Evolutionary conservation across 495 filamentous ascomycete genomes (phyloP), one percentile per base, ranked within the genome.

Genomic region (Cenococcum geophilum): DNA sequence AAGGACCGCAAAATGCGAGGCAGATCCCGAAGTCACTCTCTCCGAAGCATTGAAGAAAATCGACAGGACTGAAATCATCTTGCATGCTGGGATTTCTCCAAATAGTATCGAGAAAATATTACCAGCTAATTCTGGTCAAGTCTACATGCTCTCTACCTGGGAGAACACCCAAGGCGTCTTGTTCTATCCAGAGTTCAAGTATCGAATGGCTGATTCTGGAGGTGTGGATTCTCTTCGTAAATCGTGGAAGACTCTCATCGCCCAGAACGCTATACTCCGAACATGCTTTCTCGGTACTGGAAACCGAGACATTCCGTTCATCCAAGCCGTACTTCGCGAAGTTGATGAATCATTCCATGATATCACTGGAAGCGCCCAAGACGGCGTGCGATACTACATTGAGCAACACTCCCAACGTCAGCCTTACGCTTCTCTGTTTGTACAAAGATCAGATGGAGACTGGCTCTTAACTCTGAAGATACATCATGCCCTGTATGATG

Each of bases 81-180:
- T 55, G 0, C 16, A 58, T 4, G 53, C 59, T 2, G 71, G 70
- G 8, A 56, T 85, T 4, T 55, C 71, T 0, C 49, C 62, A 12
- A 68, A 74, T 1, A 64, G 76, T 3, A 69, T 87, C 34, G 84
- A 89, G 58, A 69, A 66, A 4, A 60, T 86, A 2, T 66, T 85
- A 0, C 87, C 86, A 0, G 86, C 82, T n/a, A 80, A 86, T 9
- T 72, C 86, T 0, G 88, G 88, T 60, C 88, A 92, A 68, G 72
- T 83, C 3, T 87, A 87, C 64, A 87, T 89, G 79, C 76, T 92
- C 11, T 81, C 76, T 2, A 77, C 74, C 21, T 91, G 88, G 88
- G 75, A 82, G 60, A 85, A 85, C 55, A 84, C 86, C 0, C 59
- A 68, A 0, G 82, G 84, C 0, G 73, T 71, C 11, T 68, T 85